Evolutionary conservation across 176 grass and related monocot genomes (phyloP).

Genomic region (Musa troglodytarum): DNA sequence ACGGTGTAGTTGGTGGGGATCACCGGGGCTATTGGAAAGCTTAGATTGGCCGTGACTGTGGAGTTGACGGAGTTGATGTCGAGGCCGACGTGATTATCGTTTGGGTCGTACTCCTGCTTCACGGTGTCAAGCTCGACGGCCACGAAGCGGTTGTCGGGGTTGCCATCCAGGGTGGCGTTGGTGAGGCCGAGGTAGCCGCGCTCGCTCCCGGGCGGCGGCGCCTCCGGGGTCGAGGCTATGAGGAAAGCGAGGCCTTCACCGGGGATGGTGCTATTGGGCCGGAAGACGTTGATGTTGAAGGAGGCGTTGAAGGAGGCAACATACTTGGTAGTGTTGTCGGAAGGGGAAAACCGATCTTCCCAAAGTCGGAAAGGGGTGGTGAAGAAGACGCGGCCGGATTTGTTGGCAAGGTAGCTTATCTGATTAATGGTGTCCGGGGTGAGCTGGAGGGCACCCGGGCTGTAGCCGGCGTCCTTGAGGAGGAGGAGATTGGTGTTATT

Average conservation of each 20-base stretch:
- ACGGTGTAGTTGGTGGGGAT: constrained; percentile 25
- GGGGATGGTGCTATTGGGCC: neutral
- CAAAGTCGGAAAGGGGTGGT: constrained; percentile 28
- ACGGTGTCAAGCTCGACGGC: constrained; percentile 76
- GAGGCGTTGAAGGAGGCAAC: constrained; percentile 72
- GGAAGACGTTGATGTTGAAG: constrained; percentile 44
- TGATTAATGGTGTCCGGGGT: constrained; percentile 32
- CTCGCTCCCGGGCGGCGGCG: constrained; percentile 17
- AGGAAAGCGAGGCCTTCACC: constrained; percentile 75
- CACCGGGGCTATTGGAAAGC: constrained; percentile 37
- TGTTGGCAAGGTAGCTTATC: constrained; percentile 5
- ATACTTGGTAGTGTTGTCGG: constrained; percentile 3
- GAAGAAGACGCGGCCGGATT: constrained; percentile 48
- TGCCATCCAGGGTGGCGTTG: constrained; percentile 45
- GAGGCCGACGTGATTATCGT: constrained; percentile 86
- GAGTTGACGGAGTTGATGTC: constrained; percentile 63
- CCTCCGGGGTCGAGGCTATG: constrained; percentile 19
- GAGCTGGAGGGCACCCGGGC: constrained; percentile 41
- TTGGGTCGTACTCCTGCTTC: constrained; percentile 44
- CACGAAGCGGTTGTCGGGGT: constrained; percentile 37
- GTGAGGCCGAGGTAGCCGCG: constrained; percentile 59
- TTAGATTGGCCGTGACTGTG: neutral
- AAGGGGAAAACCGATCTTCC: neutral
- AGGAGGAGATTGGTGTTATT: neutral
- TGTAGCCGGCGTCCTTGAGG: neutral